Base-by-base conservation (phyloP, 164 flowering plant species). In the Saururus chinensis region DNA sequence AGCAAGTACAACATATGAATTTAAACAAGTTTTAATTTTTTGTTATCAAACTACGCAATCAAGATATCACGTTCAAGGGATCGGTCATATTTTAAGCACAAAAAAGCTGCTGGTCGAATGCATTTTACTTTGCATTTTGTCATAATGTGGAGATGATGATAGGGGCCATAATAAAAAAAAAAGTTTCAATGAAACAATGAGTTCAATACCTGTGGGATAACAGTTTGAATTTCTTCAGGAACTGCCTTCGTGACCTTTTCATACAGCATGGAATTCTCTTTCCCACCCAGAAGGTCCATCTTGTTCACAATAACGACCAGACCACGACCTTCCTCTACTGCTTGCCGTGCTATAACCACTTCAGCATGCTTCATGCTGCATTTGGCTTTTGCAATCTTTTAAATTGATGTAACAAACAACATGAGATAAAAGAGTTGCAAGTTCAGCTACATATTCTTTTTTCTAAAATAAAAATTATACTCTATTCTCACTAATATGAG, bases 311-410 rank as follows among this genome's bases (percentile, higher is more conserved):
- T 73, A 40, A 93, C 85, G 40, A 93, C 84, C 78, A 93, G 74
- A 51, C 92, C 95, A 56, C 99, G 88, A 25, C 99, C 99, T 80
- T 90, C 99, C 73, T 88, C 99, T 30, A 93, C 85, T 30, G 99
- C 96, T 61, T 77, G 81, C 74, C 99, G 84, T 42, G 96, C 97
- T 74, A 93, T 88, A 41, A 83, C 89, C 52, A 88, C 88, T 78
- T 91, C 99, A 64, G 88, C 85, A 82, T 93, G 99, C 52, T 76
- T 86, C 99, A 93, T 76, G 69, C 88, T 91, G 60, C 89, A 73
- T 72, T 80, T 80, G 53, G 81, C 79, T 61, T 80, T 82, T 55
- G 88, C 82, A 77, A 93, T 83, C 99, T 93, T 17, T n/a, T 41
- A 41, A 45, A 45, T 12, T 2, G 17, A 45, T 2, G 17, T 12